A percentile compares a stretch with the other conserved stretches of the same genome.
These are phyloP conservation scores for Zanthoxylum bungeanum DNA, from an alignment of 345 rosid genomes.

Conservation along the genomic window DNA sequence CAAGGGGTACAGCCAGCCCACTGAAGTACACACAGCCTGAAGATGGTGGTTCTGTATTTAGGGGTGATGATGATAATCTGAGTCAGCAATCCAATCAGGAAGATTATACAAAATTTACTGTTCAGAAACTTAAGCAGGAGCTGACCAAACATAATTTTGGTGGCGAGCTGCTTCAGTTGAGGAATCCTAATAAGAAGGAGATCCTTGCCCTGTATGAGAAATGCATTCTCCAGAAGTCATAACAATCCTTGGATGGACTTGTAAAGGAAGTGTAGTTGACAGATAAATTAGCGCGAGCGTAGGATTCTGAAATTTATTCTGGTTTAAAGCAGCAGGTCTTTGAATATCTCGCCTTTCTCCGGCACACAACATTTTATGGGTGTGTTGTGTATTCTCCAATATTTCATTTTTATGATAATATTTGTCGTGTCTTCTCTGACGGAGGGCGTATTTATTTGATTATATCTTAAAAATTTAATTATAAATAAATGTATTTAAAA, in stretches of 20 bases:
- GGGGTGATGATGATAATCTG: slow-evolving; percentile 55
- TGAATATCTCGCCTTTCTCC: not conserved
- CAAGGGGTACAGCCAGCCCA: slow-evolving; percentile 66
- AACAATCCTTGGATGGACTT: slow-evolving; percentile 11
- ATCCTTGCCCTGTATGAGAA: slow-evolving; percentile 77
- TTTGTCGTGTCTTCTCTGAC: not conserved
- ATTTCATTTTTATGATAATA: not conserved
- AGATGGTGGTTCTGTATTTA: slow-evolving; percentile 63
- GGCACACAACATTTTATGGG: not conserved
- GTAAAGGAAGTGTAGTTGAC: slow-evolving; percentile 31
- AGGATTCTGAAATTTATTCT: slow-evolving; percentile 1
- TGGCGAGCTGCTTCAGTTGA: slow-evolving; percentile 69
- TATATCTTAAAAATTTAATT: too few species aligned
- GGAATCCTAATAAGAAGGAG: slow-evolving; percentile 78
- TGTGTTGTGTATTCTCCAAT: not conserved
- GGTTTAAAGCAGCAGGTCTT: not conserved
- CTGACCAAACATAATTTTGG: slow-evolving; percentile 82
- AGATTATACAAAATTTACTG: slow-evolving; percentile 72
- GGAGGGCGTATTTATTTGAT: not conserved
- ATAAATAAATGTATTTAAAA: too few species aligned
- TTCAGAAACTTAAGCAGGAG: slow-evolving; percentile 83
- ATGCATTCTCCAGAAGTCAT: slow-evolving; percentile 62
- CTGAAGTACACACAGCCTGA: slow-evolving; percentile 41
- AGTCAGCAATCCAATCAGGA: slow-evolving; percentile 57
- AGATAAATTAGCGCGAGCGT: not conserved